These are phyloP conservation scores for Linanthus parryae DNA, from an alignment of 148 eudicot species.

Conservation along the genomic window DNA sequence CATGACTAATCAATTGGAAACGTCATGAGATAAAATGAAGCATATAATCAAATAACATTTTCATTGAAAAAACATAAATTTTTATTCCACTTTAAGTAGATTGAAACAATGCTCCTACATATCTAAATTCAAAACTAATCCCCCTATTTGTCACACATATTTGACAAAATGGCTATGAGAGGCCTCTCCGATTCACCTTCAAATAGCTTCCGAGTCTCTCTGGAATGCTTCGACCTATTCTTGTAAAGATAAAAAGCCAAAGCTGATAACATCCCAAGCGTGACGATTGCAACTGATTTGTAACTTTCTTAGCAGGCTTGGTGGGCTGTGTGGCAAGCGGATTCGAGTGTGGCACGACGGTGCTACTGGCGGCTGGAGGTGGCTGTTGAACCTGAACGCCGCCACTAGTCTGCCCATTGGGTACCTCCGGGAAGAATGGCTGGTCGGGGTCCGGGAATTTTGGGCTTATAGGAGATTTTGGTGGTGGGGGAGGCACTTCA, in stretches of 20 bases:
- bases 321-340: slow-evolving; percentile 48
- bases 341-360: slow-evolving; percentile 26
- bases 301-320: slow-evolving; percentile 61
- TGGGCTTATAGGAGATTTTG: slow-evolving; percentile 24
- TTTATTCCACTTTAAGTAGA: too few species aligned
- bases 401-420: too few species aligned
- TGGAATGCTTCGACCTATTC: slow-evolving; percentile 35
- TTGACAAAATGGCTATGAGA: too few species aligned
- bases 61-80: too few species aligned
- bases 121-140: too few species aligned
- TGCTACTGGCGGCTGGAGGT: slow-evolving; percentile 20
- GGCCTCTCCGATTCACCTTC: slow-evolving; percentile 31
- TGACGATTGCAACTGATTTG: slow-evolving; percentile 66
- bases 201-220: slow-evolving; percentile 61
- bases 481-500: too few species aligned
- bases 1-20: too few species aligned
- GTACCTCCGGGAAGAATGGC: slow-evolving; percentile 90
- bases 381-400: slow-evolving; percentile 31
- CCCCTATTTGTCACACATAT: too few species aligned
- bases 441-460: slow-evolving; percentile 35
- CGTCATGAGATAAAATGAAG: too few species aligned
- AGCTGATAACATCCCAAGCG: slow-evolving; percentile 77
- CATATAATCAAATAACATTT: too few species aligned
- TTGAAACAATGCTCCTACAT: too few species aligned
- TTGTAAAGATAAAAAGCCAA: slow-evolving; percentile 69